These are phyloP conservation scores for Yamadazyma sp. DNA, from an alignment of 1,139 yeast species.

Conservation along the genomic window DNA sequence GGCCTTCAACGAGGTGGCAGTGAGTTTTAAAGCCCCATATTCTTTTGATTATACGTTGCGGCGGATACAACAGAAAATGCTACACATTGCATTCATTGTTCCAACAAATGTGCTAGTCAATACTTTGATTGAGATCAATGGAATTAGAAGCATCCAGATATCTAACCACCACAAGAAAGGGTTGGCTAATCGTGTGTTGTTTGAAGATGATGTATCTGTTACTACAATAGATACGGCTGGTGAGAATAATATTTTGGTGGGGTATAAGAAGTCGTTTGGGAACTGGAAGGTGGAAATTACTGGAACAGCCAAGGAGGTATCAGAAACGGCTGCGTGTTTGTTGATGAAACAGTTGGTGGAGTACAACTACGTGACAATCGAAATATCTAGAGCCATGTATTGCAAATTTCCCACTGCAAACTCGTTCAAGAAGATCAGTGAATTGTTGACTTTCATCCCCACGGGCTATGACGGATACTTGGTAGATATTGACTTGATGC, in stretches of 20 bases:
- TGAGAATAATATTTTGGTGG: conserved; percentile 1
- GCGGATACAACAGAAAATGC: not conserved
- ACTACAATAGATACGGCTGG: no score
- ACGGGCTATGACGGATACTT: conserved; percentile 13
- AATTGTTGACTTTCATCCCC: conserved; percentile 10
- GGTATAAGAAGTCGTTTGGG: conserved; percentile 5
- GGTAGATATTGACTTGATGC: conserved; percentile 9
- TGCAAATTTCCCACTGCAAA: conserved; percentile 3
- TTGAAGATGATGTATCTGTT: not conserved
- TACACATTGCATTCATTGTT: not conserved
- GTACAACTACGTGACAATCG: conserved; percentile 11
- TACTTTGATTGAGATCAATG: conserved; percentile 1
- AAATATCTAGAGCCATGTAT: conserved; percentile 4
- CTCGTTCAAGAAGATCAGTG: conserved; percentile 4
- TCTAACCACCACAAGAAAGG: not conserved
- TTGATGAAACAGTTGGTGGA: conserved; percentile 8
- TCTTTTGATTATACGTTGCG: not conserved
- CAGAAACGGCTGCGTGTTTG: conserved; percentile 5
- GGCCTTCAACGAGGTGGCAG: conserved; percentile 2
- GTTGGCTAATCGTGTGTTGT: not conserved
- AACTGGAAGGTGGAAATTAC: conserved; percentile 6
- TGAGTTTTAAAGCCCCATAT: not conserved
- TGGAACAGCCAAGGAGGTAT: conserved; percentile 7
- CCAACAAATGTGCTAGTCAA: not conserved
- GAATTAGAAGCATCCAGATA: not conserved